Percentiles rank a stretch among this genome's conserved stretches.
Conservation (phyloP, 257 asterid species). For the Solanum pimpinellifolium region DNA sequence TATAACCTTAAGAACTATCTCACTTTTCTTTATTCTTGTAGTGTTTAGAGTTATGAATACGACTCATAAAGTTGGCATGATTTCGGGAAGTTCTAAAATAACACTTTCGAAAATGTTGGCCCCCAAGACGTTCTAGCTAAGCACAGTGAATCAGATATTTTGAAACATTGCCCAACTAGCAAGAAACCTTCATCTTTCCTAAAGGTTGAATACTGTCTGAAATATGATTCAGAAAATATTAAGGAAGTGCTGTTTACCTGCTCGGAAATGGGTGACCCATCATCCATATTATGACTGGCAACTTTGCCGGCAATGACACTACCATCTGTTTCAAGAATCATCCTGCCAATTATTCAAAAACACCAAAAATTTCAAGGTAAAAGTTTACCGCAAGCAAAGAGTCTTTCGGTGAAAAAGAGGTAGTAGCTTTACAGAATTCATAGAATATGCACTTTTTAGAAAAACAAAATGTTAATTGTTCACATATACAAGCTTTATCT, state of each 20-base stretch:
- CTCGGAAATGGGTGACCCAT: slow-evolving; percentile 23
- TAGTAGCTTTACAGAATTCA: not conserved
- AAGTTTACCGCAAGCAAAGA: not conserved
- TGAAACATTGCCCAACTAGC: not conserved
- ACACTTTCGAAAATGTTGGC: not conserved
- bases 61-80: not conserved
- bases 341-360: slow-evolving; percentile 10
- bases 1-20: not conserved
- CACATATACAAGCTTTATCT: not conserved
- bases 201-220: not conserved
- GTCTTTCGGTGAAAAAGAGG: not conserved
- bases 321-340: slow-evolving; percentile 28
- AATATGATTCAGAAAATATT: not conserved
- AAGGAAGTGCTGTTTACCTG: slow-evolving; percentile 9
- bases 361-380: not conserved
- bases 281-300: slow-evolving; percentile 19
- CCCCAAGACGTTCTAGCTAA: not conserved
- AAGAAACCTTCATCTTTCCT: not conserved
- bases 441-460: not conserved
- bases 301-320: slow-evolving; percentile 23
- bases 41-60: not conserved
- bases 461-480: not conserved
- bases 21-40: not conserved
- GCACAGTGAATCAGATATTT: not conserved
- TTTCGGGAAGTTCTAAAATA: not conserved